Evolutionary conservation across 2,329 filamentous ascomycete genomes (phyloP), one percentile per base, ranked within the genome.

Genomic region (Spiromastix sp.): DNA sequence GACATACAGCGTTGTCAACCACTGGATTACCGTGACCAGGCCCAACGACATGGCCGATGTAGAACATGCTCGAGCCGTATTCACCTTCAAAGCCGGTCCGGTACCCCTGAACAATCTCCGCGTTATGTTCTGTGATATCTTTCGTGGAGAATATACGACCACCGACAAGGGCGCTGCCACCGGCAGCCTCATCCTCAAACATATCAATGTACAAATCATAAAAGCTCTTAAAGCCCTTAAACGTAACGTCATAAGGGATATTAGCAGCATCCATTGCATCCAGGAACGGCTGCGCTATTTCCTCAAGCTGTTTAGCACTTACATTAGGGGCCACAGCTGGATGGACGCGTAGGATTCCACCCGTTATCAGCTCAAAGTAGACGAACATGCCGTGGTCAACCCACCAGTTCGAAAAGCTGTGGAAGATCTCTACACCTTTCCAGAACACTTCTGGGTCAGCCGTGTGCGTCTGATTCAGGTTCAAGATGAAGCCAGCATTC

Each of bases 381-480:
- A 31, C 29, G 10, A 31, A 15, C 29, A 31, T 31, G 29, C 29
- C 29, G 29, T 31, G 17, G 9, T 31, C 29, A 17, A 31, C 20
- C 29, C 29, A 31, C 15, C 20, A 17, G 29, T 31, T 31, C 15
- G 29, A 31, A 16, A 18, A 31, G 29, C 5, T 4, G 29, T 31
- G 29, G 17, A 31, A 31, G 29, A 31, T 31, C 17, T 31, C 29
- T 13, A 31, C 29, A 18, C 29, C 29, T 18, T 31, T 31, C 29
- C 29, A 31, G 16, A 31, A 31, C 9, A 17, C 8, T 2, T 31
- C 29, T 18, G n/a, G 12, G 29, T 31, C 16, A 9, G 29, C 20
- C 5, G 29, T 31, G 12, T 29, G 26, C 7, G 26, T 29, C n/a
- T 10, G 8, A 11, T 16, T 31, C 12, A 31, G 29, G 17, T 31